These are phyloP conservation scores for Aspergillus nanangensis DNA, from an alignment of 495 filamentous ascomycete genomes.

Conservation along the genomic window DNA sequence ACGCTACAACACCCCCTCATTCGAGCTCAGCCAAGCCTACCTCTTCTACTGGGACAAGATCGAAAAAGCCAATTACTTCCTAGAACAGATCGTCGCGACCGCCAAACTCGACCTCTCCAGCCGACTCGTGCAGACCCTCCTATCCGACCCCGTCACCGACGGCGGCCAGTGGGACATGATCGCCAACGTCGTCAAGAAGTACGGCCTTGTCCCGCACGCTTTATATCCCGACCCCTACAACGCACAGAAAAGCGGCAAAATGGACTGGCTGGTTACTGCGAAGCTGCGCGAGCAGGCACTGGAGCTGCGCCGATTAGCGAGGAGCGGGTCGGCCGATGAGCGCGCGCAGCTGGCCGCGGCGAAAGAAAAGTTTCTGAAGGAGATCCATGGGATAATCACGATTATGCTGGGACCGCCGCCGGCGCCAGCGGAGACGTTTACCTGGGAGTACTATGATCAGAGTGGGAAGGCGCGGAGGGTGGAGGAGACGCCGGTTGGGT, in stretches of 20 bases:
- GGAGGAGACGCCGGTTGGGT: constrained; percentile 58
- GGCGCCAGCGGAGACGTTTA: constrained; percentile 57
- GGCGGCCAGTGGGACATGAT: constrained; percentile 95
- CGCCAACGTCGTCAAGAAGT: constrained; percentile 79
- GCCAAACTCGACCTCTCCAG: constrained; percentile 60
- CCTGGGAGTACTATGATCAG: constrained; percentile 73
- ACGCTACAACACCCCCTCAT: constrained; percentile 68
- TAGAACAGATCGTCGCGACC: constrained; percentile 76
- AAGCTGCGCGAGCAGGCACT: constrained; percentile 85
- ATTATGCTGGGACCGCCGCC: constrained; percentile 77
- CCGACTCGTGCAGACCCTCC: constrained; percentile 62
- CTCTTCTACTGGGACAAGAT: constrained; percentile 96
- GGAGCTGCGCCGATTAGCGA: constrained; percentile 50
- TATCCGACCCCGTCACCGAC: constrained; percentile 65
- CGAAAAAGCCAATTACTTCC: constrained; percentile 86
- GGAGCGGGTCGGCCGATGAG: constrained; percentile 2
- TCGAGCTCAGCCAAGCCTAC: constrained; percentile 81
- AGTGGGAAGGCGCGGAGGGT: constrained; percentile 55
- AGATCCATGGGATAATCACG: constrained; percentile 74
- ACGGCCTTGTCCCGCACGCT: constrained; percentile 73
- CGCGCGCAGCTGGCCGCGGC: constrained; percentile 30
- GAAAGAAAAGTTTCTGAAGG: constrained; percentile 70
- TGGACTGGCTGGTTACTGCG: constrained; percentile 73
- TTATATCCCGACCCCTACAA: constrained; percentile 79
- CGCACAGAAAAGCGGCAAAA: constrained; percentile 59